Conservation (phyloP, 1,139 yeast species). For the Barnettozyma hawaiiensis region DNA sequence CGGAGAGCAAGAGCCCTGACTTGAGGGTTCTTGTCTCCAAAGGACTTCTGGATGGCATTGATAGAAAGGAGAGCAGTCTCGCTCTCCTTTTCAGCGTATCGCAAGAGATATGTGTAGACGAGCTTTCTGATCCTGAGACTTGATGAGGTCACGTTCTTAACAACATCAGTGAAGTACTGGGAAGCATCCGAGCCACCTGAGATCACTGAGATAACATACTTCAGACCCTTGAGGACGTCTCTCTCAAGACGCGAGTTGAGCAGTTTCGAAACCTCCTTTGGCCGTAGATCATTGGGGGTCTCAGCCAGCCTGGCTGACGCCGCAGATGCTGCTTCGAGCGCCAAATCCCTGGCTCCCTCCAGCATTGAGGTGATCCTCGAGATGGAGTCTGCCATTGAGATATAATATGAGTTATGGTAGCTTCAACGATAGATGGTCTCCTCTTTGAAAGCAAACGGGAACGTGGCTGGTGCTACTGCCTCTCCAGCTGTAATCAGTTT, state of each 20-base stretch:
- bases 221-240: conserved; percentile 72
- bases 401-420: background rate
- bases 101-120: conserved; percentile 69
- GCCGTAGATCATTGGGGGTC: conserved; percentile 46
- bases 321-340: conserved; percentile 76
- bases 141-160: conserved; percentile 75
- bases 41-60: conserved; percentile 83
- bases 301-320: conserved; percentile 65
- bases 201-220: conserved; percentile 61
- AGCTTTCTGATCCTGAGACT: conserved; percentile 67
- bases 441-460: background rate
- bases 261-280: conserved; percentile 59
- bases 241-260: conserved; percentile 67
- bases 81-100: conserved; percentile 81
- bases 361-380: conserved; percentile 51
- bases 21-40: conserved; percentile 64
- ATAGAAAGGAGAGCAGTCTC: conserved; percentile 84
- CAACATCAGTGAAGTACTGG: conserved; percentile 78
- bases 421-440: background rate
- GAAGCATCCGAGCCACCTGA: conserved; percentile 59
- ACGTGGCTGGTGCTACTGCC: too few relatives aligned
- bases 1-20: conserved; percentile 70
- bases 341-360: conserved; percentile 76
- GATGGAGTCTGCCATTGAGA: conserved; percentile 47
- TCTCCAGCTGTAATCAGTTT: too few relatives aligned